Evolutionary conservation across 257 asterid genomes (phyloP).

Genomic region (Penstemon barbatus): DNA sequence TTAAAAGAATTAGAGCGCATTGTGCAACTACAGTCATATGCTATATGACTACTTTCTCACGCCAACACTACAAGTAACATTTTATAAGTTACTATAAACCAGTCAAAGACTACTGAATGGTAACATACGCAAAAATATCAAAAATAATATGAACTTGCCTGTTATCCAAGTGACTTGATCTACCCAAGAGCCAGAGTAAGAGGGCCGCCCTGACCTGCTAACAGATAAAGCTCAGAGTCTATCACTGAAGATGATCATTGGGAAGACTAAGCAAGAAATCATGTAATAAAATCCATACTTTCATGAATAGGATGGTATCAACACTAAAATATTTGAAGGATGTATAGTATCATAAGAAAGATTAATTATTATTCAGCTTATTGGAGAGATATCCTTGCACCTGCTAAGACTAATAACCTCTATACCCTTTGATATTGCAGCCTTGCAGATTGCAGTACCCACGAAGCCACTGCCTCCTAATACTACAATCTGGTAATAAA

Average conservation of each 20-base stretch:
- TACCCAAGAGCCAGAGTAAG: constrained; percentile 74
- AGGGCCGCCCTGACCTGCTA: constrained; percentile 82
- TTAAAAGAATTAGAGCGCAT: neutral
- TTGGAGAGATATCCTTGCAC: constrained; percentile 41
- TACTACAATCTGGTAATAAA: constrained; percentile 69
- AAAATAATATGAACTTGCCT: constrained; percentile 59
- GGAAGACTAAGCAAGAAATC: constrained; percentile 11
- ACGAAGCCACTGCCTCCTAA: constrained; percentile 98
- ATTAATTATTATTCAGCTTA: constrained; percentile 29
- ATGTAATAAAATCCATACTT: neutral
- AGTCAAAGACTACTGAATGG: constrained; percentile 9
- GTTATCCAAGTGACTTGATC: constrained; percentile 94
- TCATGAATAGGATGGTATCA: constrained; percentile 14
- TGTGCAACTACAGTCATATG: neutral
- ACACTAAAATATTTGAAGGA: neutral
- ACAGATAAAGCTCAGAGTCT: constrained; percentile 25
- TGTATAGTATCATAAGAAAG: constrained; percentile 20
- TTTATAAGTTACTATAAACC: neutral
- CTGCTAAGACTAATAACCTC: constrained; percentile 98
- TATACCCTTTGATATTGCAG: constrained; percentile 94
- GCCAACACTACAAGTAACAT: constrained; percentile 6
- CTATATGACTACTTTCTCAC: neutral
- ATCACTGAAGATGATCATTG: constrained; percentile 6
- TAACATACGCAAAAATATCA: constrained; percentile 12
- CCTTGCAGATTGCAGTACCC: constrained; percentile 97